Base-by-base conservation (phyloP, 164 flowering plant species). In the Umbellularia californica region DNA sequence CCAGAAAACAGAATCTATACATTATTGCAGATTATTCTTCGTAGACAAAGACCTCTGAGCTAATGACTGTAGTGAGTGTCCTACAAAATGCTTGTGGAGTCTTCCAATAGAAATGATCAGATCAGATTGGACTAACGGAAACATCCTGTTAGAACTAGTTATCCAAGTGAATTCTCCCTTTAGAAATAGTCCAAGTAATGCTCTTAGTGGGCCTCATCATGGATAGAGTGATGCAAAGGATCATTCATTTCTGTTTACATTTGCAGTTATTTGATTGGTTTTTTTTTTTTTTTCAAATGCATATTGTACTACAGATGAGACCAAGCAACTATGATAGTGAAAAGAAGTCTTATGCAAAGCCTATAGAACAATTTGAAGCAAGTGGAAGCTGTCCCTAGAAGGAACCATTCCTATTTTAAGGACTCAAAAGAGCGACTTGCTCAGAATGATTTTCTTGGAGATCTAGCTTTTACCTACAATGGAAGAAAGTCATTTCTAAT, bases 381-480 rank as follows among this genome's bases (percentile, higher is more conserved):
- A 70, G 77, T 73, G 92, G 92, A 69, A 85, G 78, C 28, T 89
- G 92, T 65, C 92, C 92, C 90, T 0, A n/a, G 28, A 78, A 28
- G 90, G 88, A 72, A 86, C 90, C 22, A 69, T 87, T 20, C 92
- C 90, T 4, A 70, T 85, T 19, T 79, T 86, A 41, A 83, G 92
- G 76, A 67, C 69, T 30, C 69, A 28, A 20, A 30, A 67, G 20
- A 20, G 22, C n/a, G 7, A 19, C 22, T 67, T 15, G 10, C 15
- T 67, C 47, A 64, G 5, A 64, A 23, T 13, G 25, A 24, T 22
- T 25, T 14, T 3, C 14, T 23, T 10, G 15, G 15, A 64, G 27
- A 3, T 0, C 1, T 13, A 2, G 11, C 12, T 12, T n/a, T 0
- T 13, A 11, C 4, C 14, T 3, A 25, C 14, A 64, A 13, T 11